These are phyloP conservation scores for Hypoxylon sp. DNA, from an alignment of 2,329 filamentous ascomycete species.

Conservation along the genomic window DNA sequence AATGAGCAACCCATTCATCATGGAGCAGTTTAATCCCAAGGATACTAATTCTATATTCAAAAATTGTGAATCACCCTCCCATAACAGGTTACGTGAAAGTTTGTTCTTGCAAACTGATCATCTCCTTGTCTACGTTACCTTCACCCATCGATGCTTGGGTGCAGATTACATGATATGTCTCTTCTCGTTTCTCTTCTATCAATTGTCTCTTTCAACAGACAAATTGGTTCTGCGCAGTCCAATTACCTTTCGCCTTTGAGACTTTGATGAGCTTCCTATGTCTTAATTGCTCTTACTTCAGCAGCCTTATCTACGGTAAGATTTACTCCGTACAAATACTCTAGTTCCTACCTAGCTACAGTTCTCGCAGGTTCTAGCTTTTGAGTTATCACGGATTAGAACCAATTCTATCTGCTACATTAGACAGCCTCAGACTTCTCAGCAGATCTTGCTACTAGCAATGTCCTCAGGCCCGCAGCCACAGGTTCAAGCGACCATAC, in stretches of 20 bases:
- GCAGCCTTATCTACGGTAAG: slow-evolving; percentile 2
- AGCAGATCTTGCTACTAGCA: slow-evolving; percentile 14
- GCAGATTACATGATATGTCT: slow-evolving; percentile 7
- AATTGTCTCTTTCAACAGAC: slow-evolving; percentile 35
- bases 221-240: slow-evolving; percentile 14
- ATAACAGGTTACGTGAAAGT: slow-evolving; percentile 18
- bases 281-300: slow-evolving; percentile 27
- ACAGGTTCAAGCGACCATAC: slow-evolving; percentile 14
- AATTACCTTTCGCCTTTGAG: slow-evolving; percentile 33
- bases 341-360: slow-evolving; percentile 3
- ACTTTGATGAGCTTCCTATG: slow-evolving; percentile 24
- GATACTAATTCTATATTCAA: no score
- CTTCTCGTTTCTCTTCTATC: slow-evolving; percentile 13
- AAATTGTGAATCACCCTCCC: slow-evolving; percentile 1
- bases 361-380: neutral
- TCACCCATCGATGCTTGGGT: neutral
- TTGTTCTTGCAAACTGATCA: slow-evolving; percentile 21
- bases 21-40: neutral
- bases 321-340: slow-evolving; percentile 36
- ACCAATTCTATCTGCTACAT: neutral
- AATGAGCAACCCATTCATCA: neutral
- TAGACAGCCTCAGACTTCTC: neutral
- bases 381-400: slow-evolving; percentile 5
- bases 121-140: slow-evolving; percentile 10
- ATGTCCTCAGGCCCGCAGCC: slow-evolving; percentile 28